Percentiles rank a stretch among this genome's conserved stretches.
These are phyloP conservation scores for Saccharomyces hybrid DNA, from an alignment of 1,139 yeast genomes.

Conservation along the genomic window DNA sequence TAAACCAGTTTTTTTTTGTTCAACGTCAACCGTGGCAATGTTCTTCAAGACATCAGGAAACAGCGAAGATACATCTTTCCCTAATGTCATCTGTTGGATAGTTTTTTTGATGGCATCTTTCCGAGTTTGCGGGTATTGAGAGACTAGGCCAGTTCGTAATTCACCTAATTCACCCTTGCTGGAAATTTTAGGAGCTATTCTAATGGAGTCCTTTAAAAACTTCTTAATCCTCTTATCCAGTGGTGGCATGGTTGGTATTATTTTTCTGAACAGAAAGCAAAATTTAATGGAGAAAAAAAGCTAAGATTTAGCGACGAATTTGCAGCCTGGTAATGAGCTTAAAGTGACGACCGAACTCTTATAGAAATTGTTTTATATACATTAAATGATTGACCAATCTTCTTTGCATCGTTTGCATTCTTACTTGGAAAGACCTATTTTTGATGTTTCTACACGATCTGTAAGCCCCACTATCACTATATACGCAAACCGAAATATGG, in stretches of 20 bases:
- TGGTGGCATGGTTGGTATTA: conserved; percentile 24
- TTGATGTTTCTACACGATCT: neutral
- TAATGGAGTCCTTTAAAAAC: conserved; percentile 30
- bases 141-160: conserved; percentile 79
- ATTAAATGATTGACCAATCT: neutral
- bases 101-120: conserved; percentile 96
- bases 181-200: conserved; percentile 34
- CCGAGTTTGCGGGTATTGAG: conserved; percentile 88
- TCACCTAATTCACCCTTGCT: conserved; percentile 73
- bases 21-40: conserved; percentile 93
- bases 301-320: too few relatives aligned
- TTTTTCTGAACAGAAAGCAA: neutral
- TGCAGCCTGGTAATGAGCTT: neutral
- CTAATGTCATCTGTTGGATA: conserved; percentile 96
- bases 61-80: conserved; percentile 92
- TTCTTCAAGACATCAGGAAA: conserved; percentile 96
- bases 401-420: neutral
- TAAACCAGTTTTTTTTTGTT: conserved; percentile 94
- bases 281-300: neutral
- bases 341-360: neutral
- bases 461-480: neutral
- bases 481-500: neutral
- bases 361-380: neutral
- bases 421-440: neutral
- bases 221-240: conserved; percentile 32